Base-by-base conservation (phyloP, 805 yeast species). In the Barnettozyma wickerhamii region DNA sequence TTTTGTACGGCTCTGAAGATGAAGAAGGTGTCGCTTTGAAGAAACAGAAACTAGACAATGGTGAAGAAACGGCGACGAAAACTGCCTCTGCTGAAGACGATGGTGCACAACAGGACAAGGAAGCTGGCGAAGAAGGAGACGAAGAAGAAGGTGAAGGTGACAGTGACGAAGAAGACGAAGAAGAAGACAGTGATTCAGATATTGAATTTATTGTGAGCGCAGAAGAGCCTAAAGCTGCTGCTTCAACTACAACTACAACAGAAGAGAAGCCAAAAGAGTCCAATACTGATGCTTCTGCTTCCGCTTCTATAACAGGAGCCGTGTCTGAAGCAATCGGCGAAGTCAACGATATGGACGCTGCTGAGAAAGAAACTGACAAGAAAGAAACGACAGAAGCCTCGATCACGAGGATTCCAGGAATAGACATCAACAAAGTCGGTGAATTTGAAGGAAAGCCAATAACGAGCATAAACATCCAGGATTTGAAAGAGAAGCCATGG, bases 401-500 rank as follows among this genome's bases (percentile, higher is more conserved):
- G 38, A 64, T 56, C 24, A 45, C 66, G 50, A 64, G 65, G 19
- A 63, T 63, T 21, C 70, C 69, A 6, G 71, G 76, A 0, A 55
- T 84, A 13, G 89, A 87, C 51, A 71, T 88, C n/a, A 78, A 84
- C 52, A 75, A 75, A 31, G 79, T 84, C 15, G 95, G 88, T 2
- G 79, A 74, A 46, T 73, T 72, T 45, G 84, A 89, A 38, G 97
- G 95, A 3, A 73, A 77, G 51, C 95, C 95, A 4, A 68, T 93
- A 36, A 86, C 95, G 0, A 79, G 84, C 50, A 71, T 91, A 10
- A 83, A 85, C 45, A 72, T 91, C 10, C 91, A 84, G 45, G 83
- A 81, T 40, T 66, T 90, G 36, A 88, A 86, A 49, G 95, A 89
- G 50, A 95, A 95, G 65, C 99, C 99, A 7, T 93, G 99, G 99